Base-by-base conservation (phyloP, 75 land plant genomes). In the Chamaecyparis obtusa region DNA sequence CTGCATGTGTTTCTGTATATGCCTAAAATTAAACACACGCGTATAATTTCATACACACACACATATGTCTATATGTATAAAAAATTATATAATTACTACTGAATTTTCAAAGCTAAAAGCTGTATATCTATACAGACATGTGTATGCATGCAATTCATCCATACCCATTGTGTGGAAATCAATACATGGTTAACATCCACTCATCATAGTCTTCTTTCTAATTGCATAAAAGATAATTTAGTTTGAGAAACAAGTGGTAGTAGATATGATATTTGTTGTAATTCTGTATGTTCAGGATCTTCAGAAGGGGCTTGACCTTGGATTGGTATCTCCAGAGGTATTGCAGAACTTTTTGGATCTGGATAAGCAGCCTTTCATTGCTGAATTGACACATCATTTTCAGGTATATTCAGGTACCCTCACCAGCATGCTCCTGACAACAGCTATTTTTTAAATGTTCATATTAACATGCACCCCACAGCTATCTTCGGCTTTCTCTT, bases 261-360 rank as follows among this genome's bases (percentile, higher is more conserved):
- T 81, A 46, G 13, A 80, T 46, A 81, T 81, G 83, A 46, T n/a
- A 21, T 81, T n/a, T n/a, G 46, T 44, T 24, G n/a, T 81, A 81
- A 81, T 27, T 81, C 21, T 43, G 15, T 44, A 46, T 2, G 10
- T 83, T 86, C 90, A 97, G 99, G 99, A 97, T 88, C 90, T 97
- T 86, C 99, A 97, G 82, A 89, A 91, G 89, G 99, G 99, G 80
- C 90, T 97, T 57, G 99, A 97, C 89, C 95, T 94, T 88, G 99
- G 99, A 72, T 39, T 97, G 72, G 94, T 97, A 84, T 92, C 96
- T n/a, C 99, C 99, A 32, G 98, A 97, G 85, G 94, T 95, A 5
- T 87, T 97, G 57, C 95, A 97, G 84, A 95, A 92, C 86, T 97
- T 97, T 85, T 96, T 97, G 90, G 98, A 97, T 87, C 90, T 97